Evolutionary conservation across 129 eudicot genomes (phyloP), one percentile per base, ranked within the genome.

Genomic region (Centella asiatica): DNA sequence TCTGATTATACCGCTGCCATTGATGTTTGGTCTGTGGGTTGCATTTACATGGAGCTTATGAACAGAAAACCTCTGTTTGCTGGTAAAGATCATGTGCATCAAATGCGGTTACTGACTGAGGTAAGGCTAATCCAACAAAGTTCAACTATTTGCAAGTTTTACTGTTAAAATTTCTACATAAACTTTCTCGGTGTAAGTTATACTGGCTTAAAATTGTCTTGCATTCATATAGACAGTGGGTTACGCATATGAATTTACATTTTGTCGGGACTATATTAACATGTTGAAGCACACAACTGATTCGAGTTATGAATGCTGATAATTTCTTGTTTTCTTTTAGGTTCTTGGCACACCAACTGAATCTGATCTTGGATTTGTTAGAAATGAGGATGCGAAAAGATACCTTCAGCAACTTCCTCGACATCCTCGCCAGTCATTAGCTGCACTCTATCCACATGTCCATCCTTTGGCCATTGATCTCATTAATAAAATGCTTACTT

Each of bases 1-100:
- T 77, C 97, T 4, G 97, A 82, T 23, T 89, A 89, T 66, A 80
- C 83, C 6, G 95, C 88, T 39, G 90, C 90, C 13, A 85, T 89
- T 17, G 97, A 89, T 74, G 81, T 89, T 11, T 89, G 97, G 97
- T 89, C 97, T n/a, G 95, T 89, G 60, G 97, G 97, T 20, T 89
- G 97, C 69, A 82, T 89, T 47, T 89, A 69, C 69, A 82, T 89
- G 97, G 97, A 89, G 64, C 97, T 85, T 25, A 85, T 85, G 90
- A 80, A 76, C 68, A 71, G 85, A 70, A 80, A 76, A 64, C 97
- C 97, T 49, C 68, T 89, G 79, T 82, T 89, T 50, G 69, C 97
- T 4, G 97, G 97, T 56, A 89, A 56, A 76, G 97, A 89, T 51
- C 97, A 89, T 22, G 88, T 89, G 45, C 83, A 89, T 65, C 97